Conservation (phyloP, 345 rosid genomes). For the Physaria fendleri region DNA sequence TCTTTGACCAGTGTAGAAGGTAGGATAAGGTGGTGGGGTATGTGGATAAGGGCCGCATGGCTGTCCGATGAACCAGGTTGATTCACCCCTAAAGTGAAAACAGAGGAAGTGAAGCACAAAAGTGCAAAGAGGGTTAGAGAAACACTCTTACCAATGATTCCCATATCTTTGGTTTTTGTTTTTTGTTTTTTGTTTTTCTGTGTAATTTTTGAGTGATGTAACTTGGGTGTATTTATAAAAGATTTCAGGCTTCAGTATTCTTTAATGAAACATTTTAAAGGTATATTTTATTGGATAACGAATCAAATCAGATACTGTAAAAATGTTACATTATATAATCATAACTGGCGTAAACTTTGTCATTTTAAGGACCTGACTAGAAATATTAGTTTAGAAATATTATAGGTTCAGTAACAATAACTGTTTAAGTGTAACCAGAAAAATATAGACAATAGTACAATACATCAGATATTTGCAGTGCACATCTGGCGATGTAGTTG, state of each 20-base stretch:
- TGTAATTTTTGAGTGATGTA: background rate
- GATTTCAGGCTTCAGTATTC: background rate
- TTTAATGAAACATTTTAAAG: background rate
- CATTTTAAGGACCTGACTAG: background rate
- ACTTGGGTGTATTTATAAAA: slow-evolving; percentile 11
- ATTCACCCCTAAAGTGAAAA: slow-evolving; percentile 19
- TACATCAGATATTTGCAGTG: too few relatives aligned
- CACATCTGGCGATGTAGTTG: slow-evolving; percentile 5
- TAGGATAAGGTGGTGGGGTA: background rate
- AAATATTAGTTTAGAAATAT: background rate
- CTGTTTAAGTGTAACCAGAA: too few relatives aligned
- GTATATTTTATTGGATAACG: background rate
- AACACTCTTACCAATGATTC: slow-evolving; percentile 28
- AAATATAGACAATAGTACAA: background rate
- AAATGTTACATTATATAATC: background rate
- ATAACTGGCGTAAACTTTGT: background rate
- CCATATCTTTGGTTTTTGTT: slow-evolving; percentile 32
- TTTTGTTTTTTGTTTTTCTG: slow-evolving; percentile 11
- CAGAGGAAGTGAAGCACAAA: slow-evolving; percentile 35
- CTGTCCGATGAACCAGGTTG: background rate
- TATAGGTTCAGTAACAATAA: too few relatives aligned
- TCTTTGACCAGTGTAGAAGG: background rate
- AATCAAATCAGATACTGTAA: background rate
- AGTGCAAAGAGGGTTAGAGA: slow-evolving; percentile 32
- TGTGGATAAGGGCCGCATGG: too few relatives aligned